Base-by-base conservation (phyloP, 2,329 filamentous ascomycete genomes). In the Purpureocillium lavendulum region DNA sequence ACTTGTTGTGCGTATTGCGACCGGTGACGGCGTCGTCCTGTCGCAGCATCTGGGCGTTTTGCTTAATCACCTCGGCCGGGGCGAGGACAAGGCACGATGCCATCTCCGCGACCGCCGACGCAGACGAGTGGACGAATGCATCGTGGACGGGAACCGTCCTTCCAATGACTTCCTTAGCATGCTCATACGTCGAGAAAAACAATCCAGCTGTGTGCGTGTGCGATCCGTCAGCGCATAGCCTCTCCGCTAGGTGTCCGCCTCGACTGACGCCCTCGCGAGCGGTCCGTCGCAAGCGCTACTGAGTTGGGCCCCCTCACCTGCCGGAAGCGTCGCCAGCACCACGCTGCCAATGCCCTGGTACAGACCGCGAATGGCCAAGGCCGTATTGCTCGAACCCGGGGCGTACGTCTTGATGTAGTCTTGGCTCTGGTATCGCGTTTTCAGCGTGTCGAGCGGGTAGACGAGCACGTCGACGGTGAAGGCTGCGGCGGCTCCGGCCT, bases 111-210 rank as follows among this genome's bases (percentile, higher is more conserved):
- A 78, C 64, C 2, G 80, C 82, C 2, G 87, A 94, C 11, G 87
- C 82, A 3, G 75, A 61, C 6, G 84, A 75, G 56, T 95, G 83
- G 40, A 88, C 73, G 9, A 87, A 48, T 0, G 87, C 79, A 37
- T 76, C 69, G 1, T 86, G 84, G 1, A 87, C 45, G 43, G 67
- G 65, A 3, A 75, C 66, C 30, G 69, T 56, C 15, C 58, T 59
- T 13, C 70, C 68, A 2, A 94, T 69, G 3, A 75, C 59, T 3
- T 67, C 63, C 60, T 94, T 94, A 15, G 80, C 70, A 34, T 72
- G 78, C 63, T 95, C 88, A 59, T 95, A 95, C 1, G 85, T 89
- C 2, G 84, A 88, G 62, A 95, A 95, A 67, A 95, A 95, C 10
- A 87, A 72, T 43, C 87, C 87, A 38, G 87, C 84, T 84, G 48